phyloP scores from a whole-genome alignment of 2,329 filamentous ascomycete species.

The Neonectria punicea region DNA sequence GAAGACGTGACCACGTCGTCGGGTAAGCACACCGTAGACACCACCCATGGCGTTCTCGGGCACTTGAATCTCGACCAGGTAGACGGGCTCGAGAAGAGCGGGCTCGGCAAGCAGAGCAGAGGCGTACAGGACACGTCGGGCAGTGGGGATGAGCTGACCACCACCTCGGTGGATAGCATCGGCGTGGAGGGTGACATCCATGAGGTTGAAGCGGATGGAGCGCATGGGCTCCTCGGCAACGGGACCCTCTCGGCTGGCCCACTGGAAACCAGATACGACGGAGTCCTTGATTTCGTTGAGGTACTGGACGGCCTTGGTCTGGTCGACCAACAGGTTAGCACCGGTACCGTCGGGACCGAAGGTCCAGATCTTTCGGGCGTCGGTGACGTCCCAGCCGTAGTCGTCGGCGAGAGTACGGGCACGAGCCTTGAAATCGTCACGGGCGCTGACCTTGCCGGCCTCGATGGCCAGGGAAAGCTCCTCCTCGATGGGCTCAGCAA shows the following conservation, averaged over 20 bases:
- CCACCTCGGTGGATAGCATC: slow-evolving; percentile 99
- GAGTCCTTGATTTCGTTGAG: slow-evolving; percentile 99
- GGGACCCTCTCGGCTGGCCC: slow-evolving; percentile 97
- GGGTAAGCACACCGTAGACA: slow-evolving; percentile 99
- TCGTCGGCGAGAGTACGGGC: slow-evolving; percentile 96
- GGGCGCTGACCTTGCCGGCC: slow-evolving; percentile 87
- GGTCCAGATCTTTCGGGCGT: slow-evolving; percentile 99
- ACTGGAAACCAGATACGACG: slow-evolving; percentile 99
- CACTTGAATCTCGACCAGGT: slow-evolving; percentile 99
- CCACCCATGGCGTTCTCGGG: slow-evolving; percentile 99
- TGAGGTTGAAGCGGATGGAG: slow-evolving; percentile 96
- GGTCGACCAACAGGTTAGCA: slow-evolving; percentile 98
- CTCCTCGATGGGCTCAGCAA: slow-evolving; percentile 89
- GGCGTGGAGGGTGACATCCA: slow-evolving; percentile 99
- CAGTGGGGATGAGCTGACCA: slow-evolving; percentile 98
- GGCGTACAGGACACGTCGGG: slow-evolving; percentile 97
- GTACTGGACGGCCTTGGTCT: slow-evolving; percentile 99
- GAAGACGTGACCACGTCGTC: slow-evolving; percentile 99
- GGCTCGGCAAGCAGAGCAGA: slow-evolving; percentile 90
- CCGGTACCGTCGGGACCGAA: slow-evolving; percentile 98
- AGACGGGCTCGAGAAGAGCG: slow-evolving; percentile 94
- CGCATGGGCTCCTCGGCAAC: slow-evolving; percentile 99
- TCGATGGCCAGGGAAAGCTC: slow-evolving; percentile 93
- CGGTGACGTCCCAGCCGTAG: slow-evolving; percentile 98
- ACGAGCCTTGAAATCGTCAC: slow-evolving; percentile 99